Conservation (phyloP, 495 filamentous ascomycete species). For the Neurospora sp. region DNA sequence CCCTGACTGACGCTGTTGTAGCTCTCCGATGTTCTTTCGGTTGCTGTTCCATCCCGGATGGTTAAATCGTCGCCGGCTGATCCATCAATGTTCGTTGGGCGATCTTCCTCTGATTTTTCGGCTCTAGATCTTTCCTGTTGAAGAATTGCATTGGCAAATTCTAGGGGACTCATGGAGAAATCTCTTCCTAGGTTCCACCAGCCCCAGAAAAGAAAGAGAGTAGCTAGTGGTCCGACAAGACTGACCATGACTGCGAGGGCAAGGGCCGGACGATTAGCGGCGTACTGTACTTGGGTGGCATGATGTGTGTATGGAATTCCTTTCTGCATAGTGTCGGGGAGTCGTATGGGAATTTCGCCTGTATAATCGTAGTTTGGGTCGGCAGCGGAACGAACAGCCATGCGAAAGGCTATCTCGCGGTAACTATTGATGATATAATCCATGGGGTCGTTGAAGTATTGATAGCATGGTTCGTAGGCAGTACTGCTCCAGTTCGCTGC, state of each 20-base stretch:
- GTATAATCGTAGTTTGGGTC: accelerated
- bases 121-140: no score
- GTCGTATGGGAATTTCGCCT: no score
- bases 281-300: not conserved
- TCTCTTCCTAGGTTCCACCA: not conserved
- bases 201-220: accelerated
- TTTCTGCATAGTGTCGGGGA: not conserved
- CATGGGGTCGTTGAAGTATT: not conserved
- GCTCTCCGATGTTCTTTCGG: not conserved
- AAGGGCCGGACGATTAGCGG: no score
- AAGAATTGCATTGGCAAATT: no score
- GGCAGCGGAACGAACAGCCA: not conserved
- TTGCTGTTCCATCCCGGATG: not conserved
- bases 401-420: not conserved
- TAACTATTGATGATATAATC: not conserved
- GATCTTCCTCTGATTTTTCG: no score
- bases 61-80: not conserved
- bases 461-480: not conserved
- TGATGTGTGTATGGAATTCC: accelerated
- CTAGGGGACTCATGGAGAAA: no score
- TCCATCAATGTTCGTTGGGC: no score
- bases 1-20: not conserved
- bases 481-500: not conserved
- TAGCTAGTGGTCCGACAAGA: not conserved
- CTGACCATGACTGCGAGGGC: not conserved